Percentiles rank a stretch among this genome's conserved stretches.
phyloP scores from a whole-genome alignment of 768 basidiomycete genomes.

The Boletales sp. region DNA sequence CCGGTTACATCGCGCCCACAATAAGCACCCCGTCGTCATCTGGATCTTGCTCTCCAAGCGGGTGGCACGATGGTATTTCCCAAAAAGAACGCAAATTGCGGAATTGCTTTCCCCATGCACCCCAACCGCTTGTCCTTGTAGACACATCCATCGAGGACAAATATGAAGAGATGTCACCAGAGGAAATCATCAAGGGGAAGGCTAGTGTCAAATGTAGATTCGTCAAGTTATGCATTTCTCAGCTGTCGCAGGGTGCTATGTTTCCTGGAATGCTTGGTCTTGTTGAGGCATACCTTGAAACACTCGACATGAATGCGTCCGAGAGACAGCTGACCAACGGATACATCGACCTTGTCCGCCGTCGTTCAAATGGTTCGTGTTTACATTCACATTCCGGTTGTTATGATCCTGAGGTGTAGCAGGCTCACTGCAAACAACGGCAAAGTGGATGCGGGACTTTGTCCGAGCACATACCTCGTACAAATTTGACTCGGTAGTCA shows the following conservation, averaged over 20 bases:
- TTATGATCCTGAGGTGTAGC: conserved; percentile 2
- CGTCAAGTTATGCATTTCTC: neutral
- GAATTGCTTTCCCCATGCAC: conserved; percentile 65
- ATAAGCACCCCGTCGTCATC: conserved; percentile 48
- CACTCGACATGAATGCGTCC: conserved; percentile 67
- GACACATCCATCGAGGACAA: conserved; percentile 69
- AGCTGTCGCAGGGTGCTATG: conserved; percentile 43
- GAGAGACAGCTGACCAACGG: conserved; percentile 61
- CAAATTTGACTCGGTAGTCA: conserved; percentile 89
- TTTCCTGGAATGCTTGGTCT: conserved; percentile 84
- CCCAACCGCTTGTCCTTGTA: conserved; percentile 45
- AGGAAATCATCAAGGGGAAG: conserved; percentile 95
- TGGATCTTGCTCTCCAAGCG: conserved; percentile 34
- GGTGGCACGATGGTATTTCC: conserved; percentile 29
- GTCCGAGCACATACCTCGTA: conserved; percentile 90
- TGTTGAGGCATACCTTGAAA: conserved; percentile 80
- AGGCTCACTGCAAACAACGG: conserved; percentile 83
- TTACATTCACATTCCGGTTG: conserved; percentile 2
- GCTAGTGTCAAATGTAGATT: conserved; percentile 33
- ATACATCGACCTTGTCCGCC: conserved; percentile 78
- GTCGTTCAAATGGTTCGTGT: conserved; percentile 71
- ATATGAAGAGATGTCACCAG: conserved; percentile 87
- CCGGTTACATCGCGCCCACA: conserved; percentile 34
- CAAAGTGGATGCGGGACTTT: conserved; percentile 92
- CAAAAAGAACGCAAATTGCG: conserved; percentile 63